Evolutionary conservation across 1,284 basidiomycete genomes (phyloP).

Genomic region (Trichosporon sp.): DNA sequence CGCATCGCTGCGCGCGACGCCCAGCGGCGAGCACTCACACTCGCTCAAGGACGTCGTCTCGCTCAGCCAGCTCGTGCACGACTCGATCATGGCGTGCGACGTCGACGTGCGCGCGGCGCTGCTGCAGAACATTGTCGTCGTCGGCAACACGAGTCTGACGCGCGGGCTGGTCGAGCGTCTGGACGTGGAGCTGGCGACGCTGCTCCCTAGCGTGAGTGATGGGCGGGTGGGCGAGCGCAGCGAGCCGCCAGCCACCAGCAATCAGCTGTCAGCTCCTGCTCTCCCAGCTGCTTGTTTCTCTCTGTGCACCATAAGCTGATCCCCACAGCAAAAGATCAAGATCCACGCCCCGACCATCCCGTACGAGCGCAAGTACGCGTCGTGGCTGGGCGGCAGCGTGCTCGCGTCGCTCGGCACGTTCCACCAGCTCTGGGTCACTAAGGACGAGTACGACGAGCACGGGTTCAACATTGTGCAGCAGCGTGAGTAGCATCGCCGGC

Average conservation of each 20-base stretch:
- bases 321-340: conserved; percentile 57
- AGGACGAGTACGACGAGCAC: conserved; percentile 40
- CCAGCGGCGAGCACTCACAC: conserved; percentile 58
- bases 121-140: conserved; percentile 87
- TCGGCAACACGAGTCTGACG: conserved; percentile 83
- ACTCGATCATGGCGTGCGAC: conserved; percentile 79
- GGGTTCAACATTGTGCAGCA: conserved; percentile 49
- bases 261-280: too few species aligned
- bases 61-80: conserved; percentile 70
- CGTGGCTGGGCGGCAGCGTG: conserved; percentile 91
- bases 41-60: conserved; percentile 54
- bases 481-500: conserved; percentile 27
- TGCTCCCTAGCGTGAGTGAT: conserved; percentile 70
- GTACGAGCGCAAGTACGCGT: conserved; percentile 77
- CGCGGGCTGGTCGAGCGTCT: conserved; percentile 83
- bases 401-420: conserved; percentile 90
- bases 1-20: conserved; percentile 36
- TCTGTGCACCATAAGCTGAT: too few species aligned
- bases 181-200: conserved; percentile 67
- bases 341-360: conserved; percentile 86
- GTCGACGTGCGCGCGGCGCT: conserved; percentile 85
- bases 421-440: conserved; percentile 54
- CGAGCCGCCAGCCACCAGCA: too few species aligned
- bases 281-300: too few species aligned
- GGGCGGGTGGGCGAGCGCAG: not conserved